Conservation (phyloP, 164 flowering plant species). For the Stephania yunnanensis region DNA sequence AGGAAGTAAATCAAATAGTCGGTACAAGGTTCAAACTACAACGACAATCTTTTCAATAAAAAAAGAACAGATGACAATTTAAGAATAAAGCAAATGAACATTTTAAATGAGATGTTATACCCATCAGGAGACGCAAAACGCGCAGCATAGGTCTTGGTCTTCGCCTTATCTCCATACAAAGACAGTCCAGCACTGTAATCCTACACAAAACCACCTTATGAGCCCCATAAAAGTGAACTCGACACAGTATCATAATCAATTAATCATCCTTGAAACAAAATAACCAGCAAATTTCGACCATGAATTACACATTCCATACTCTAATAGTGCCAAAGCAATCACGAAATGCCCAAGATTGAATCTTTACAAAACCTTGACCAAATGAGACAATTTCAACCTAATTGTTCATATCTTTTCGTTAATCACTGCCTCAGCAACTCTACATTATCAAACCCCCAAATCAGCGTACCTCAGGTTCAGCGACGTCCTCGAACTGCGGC, state of each 20-base stretch:
- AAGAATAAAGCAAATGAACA: background rate
- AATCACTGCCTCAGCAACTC: too few species aligned
- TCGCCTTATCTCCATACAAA: constrained; percentile 89
- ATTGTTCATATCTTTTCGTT: too few species aligned
- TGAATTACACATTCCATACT: too few species aligned
- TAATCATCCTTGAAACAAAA: background rate
- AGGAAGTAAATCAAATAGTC: background rate
- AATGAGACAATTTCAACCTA: too few species aligned
- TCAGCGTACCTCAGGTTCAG: constrained; percentile 77
- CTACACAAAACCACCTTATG: constrained; percentile 24
- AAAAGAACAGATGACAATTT: background rate
- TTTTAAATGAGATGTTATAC: constrained; percentile 31
- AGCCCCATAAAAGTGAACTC: constrained; percentile 2
- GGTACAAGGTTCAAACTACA: background rate
- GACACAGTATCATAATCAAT: background rate
- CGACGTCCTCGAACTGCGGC: constrained; percentile 67
- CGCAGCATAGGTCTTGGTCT: constrained; percentile 84
- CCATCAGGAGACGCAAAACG: constrained; percentile 93
- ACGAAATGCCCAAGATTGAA: too few species aligned
- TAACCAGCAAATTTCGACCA: too few species aligned
- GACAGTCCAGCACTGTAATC: constrained; percentile 82
- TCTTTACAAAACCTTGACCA: too few species aligned
- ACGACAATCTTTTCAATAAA: background rate
- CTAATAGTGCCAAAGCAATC: too few species aligned
- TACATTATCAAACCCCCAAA: background rate